Base-by-base conservation (phyloP, 164 flowering plant genomes). In the Chimonanthus praecox region DNA sequence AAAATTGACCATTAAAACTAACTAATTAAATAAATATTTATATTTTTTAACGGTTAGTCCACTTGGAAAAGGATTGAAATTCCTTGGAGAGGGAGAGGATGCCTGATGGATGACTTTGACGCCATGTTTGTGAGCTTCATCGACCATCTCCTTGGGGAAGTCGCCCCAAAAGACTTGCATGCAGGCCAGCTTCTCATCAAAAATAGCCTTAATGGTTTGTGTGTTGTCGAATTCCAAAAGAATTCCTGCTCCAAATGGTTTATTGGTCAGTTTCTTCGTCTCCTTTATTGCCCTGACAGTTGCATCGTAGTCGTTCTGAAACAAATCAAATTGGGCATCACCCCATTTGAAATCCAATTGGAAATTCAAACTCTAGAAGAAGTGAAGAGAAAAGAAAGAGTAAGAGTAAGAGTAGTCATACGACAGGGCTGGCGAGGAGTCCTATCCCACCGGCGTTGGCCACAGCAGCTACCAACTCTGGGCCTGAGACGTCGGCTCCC, bases 41-140 rank as follows among this genome's bases (percentile, higher is more conserved):
- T 33, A 33, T 33, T 33, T 33, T 33, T 33, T 33, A 33, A 33
- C 33, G 2, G 33, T 33, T 33, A 33, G 33, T 33, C 33, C 33
- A 33, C 33, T 33, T 33, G 33, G 33, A 33, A 1, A 33, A 33
- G 33, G 1, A 33, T 33, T 33, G 33, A 33, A 33, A 33, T 33
- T 33, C 33, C 33, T 0, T 33, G 33, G 33, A 33, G 33, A 33
- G 33, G 33, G 33, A 33, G 33, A 33, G 60, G 15, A 18, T 3
- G 43, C 81, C 78, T 81, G 83, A 45, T 81, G 81, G 49, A 81
- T 70, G 43, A 76, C 76, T 61, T 81, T 81, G 73, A 78, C 54
- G 15, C 83, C 83, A 47, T 73, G 79, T 58, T 81, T 81, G 72
- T 81, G 83, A 8, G 81, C 83, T 49, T 81, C 81, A 68, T 81